A percentile compares a stretch with the other conserved stretches of the same genome.
These are phyloP conservation scores for Ramaria rubella DNA, from an alignment of 768 basidiomycete genomes.

Conservation along the genomic window DNA sequence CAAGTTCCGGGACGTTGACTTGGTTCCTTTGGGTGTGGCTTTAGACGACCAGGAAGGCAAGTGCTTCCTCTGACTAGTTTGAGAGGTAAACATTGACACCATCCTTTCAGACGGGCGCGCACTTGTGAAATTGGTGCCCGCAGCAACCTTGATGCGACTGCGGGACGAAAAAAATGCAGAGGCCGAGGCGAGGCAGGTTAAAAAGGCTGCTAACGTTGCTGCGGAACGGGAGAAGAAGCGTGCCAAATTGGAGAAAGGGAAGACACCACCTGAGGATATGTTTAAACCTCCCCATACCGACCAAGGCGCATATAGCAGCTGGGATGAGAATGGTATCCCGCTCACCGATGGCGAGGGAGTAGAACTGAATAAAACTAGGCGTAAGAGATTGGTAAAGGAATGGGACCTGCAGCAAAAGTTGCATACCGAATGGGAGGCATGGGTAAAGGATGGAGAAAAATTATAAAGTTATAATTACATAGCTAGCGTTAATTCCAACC, in stretches of 20 bases:
- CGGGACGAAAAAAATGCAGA: slow-evolving; percentile 84
- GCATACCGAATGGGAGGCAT: slow-evolving; percentile 69
- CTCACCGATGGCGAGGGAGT: slow-evolving; percentile 78
- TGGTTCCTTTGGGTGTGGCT: slow-evolving; percentile 91
- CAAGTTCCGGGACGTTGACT: slow-evolving; percentile 79
- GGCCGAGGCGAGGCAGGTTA: slow-evolving; percentile 66
- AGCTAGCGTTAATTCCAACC: neutral
- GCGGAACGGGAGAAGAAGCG: slow-evolving; percentile 60
- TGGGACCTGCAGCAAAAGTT: slow-evolving; percentile 67
- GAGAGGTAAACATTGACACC: slow-evolving; percentile 2
- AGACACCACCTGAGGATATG: slow-evolving; percentile 62
- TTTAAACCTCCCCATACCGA: slow-evolving; percentile 78
- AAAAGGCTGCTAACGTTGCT: slow-evolving; percentile 66
- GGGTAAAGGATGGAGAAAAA: slow-evolving; percentile 21
- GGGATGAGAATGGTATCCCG: slow-evolving; percentile 83
- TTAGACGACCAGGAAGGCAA: slow-evolving; percentile 93
- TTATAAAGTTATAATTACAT: slow-evolving; percentile 9
- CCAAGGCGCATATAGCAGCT: slow-evolving; percentile 69
- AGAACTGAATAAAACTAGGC: slow-evolving; percentile 73
- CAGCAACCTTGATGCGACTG: slow-evolving; percentile 71
- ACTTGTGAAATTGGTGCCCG: slow-evolving; percentile 84
- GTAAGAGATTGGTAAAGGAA: slow-evolving; percentile 74
- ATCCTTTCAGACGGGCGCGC: slow-evolving; percentile 74
- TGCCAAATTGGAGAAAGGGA: slow-evolving; percentile 82
- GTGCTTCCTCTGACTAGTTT: slow-evolving; percentile 13